Conservation (phyloP, 2,329 filamentous ascomycete genomes). For the Fusarium ambrosium region DNA sequence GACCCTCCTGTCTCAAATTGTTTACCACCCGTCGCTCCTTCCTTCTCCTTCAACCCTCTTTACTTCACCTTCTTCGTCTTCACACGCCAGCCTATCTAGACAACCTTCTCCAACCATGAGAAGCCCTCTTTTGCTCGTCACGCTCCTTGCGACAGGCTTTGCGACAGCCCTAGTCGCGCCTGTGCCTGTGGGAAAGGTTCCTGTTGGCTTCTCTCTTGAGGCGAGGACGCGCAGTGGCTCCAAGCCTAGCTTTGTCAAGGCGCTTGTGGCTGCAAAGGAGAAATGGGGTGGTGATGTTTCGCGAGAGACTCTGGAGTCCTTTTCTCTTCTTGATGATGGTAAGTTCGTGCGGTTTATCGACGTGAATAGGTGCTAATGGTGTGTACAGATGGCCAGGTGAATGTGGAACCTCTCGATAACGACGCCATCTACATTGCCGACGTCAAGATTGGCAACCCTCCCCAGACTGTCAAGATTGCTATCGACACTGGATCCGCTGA, state of each 20-base stretch:
- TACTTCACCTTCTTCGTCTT: not conserved
- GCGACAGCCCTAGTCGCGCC: constrained; percentile 31
- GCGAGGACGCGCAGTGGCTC: constrained; percentile 38
- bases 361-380: constrained; percentile 22
- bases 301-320: constrained; percentile 31
- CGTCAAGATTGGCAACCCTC: constrained; percentile 61
- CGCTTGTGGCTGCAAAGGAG: constrained; percentile 51
- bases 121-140: constrained; percentile 27
- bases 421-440: constrained; percentile 61
- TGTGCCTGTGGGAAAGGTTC: constrained; percentile 18
- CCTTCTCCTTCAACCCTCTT: not conserved
- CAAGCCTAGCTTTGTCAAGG: constrained; percentile 51
- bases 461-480: constrained; percentile 62
- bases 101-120: constrained; percentile 27
- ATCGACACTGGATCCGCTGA: constrained; percentile 69
- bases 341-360: not conserved
- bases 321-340: constrained; percentile 51
- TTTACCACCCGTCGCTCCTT: not conserved
- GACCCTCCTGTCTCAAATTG: not conserved
- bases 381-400: constrained; percentile 50
- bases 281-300: constrained; percentile 52
- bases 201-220: constrained; percentile 48
- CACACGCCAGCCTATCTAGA: not conserved
- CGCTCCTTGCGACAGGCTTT: constrained; percentile 28
- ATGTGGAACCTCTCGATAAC: constrained; percentile 54